These are phyloP conservation scores for Fagopyrum homotropicum DNA, from an alignment of 148 eudicot species.

Conservation along the genomic window DNA sequence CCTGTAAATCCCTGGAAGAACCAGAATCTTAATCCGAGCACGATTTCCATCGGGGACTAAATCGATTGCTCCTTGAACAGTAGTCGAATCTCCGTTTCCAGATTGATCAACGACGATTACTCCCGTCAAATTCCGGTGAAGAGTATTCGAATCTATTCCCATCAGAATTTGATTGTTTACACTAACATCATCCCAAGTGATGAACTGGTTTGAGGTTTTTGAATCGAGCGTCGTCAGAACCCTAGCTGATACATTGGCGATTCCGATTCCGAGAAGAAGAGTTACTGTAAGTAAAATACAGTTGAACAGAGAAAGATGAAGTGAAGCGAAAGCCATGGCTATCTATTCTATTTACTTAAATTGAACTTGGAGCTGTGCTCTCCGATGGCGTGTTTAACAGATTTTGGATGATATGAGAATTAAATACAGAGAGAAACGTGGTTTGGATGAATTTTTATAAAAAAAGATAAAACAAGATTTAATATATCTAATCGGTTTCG, in stretches of 20 bases:
- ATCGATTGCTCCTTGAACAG: slow-evolving; percentile 86
- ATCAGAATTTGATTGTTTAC: slow-evolving; percentile 23
- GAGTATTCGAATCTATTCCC: neutral
- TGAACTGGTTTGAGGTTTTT: slow-evolving; percentile 2
- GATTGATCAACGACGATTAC: slow-evolving; percentile 63
- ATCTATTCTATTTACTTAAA: neutral
- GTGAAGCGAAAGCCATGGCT: neutral
- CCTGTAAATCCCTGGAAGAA: slow-evolving; percentile 94
- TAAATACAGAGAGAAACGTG: neutral
- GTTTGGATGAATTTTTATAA: neutral
- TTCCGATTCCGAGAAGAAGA: neutral
- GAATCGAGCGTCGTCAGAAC: too few species aligned
- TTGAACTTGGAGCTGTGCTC: neutral
- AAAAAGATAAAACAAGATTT: neutral
- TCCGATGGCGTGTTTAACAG: neutral
- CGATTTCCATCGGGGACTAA: slow-evolving; percentile 63
- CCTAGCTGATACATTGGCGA: neutral
- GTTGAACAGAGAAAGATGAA: neutral
- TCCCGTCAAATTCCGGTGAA: slow-evolving; percentile 4
- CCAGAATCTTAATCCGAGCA: slow-evolving; percentile 50
- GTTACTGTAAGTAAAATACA: neutral
- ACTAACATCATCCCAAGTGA: slow-evolving; percentile 59
- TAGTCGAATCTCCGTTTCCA: slow-evolving; percentile 63
- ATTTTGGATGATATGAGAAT: neutral
- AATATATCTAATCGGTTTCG: too few species aligned